Evolutionary conservation across 768 basidiomycete genomes (phyloP).

Genomic region (Russula earlei): DNA sequence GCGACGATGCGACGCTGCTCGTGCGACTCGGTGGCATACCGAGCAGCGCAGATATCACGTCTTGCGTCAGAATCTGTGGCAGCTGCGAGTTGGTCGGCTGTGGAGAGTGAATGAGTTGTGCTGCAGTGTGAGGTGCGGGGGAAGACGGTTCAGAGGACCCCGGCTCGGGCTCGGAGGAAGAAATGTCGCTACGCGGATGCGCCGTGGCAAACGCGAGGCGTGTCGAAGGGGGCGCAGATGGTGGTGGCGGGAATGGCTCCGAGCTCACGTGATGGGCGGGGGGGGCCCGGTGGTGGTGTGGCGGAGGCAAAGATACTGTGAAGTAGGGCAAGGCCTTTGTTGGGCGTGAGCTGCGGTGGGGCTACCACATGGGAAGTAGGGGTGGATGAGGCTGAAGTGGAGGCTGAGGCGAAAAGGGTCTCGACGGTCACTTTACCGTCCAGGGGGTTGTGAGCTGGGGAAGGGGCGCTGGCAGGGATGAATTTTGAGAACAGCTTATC

Average conservation of each 20-base stretch:
- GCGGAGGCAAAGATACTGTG: slow-evolving; percentile 72
- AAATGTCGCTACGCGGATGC: slow-evolving; percentile 14
- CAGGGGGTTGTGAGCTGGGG: slow-evolving; percentile 21
- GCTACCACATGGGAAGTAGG: slow-evolving; percentile 9
- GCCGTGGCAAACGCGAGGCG: slow-evolving; percentile 20
- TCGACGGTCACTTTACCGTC: slow-evolving; percentile 33
- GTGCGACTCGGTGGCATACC: slow-evolving; percentile 39
- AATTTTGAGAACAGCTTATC: slow-evolving; percentile 39
- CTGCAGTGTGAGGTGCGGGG: slow-evolving; percentile 11
- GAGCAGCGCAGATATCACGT: slow-evolving; percentile 57
- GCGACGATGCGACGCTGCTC: slow-evolving; percentile 26
- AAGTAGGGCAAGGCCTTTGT: slow-evolving; percentile 47
- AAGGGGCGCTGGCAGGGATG: slow-evolving; percentile 23
- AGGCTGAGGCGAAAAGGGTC: slow-evolving; percentile 35
- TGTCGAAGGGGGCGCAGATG: slow-evolving; percentile 19
- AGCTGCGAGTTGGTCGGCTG: slow-evolving; percentile 42
- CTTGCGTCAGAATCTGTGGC: slow-evolving; percentile 62
- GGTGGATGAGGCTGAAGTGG: slow-evolving; percentile 17
- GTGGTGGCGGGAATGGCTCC: slow-evolving; percentile 17
- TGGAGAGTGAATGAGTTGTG: slow-evolving; percentile 41
- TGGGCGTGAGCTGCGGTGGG: slow-evolving; percentile 23
- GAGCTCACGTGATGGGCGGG: slow-evolving; percentile 12
- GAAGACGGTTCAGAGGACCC: slow-evolving; percentile 3
- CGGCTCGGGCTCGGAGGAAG: slow-evolving; percentile 12
- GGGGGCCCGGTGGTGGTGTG: slow-evolving; percentile 24